Conservation (phyloP, 495 filamentous ascomycete species). For the Hypoxylon fragiforme region DNA sequence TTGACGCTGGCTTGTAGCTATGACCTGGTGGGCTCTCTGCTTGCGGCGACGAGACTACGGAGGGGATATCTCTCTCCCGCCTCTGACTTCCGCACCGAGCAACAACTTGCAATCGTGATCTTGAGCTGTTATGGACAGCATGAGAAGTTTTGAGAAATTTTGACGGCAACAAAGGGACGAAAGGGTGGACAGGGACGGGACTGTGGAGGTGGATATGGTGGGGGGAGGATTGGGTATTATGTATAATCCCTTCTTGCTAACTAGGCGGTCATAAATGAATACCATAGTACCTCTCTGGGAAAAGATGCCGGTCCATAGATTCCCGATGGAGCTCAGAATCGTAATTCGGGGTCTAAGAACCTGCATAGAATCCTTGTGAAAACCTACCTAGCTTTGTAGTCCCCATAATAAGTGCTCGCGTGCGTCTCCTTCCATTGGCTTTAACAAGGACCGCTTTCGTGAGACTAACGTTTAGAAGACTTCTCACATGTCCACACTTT, state of each 20-base stretch:
- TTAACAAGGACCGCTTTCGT: slow-evolving; percentile 30
- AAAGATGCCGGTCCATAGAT: slow-evolving; percentile 35
- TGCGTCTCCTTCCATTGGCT: slow-evolving; percentile 31
- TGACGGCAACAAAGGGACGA: slow-evolving; percentile 21
- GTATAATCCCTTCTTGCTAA: slow-evolving; percentile 18
- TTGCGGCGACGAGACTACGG: slow-evolving; percentile 24
- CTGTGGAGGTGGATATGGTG: slow-evolving; percentile 34
- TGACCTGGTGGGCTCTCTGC: slow-evolving; percentile 16
- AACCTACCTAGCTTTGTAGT: slow-evolving; percentile 24
- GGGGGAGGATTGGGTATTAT: slow-evolving; percentile 30
- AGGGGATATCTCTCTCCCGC: slow-evolving; percentile 22
- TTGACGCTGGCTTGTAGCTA: slow-evolving; percentile 15
- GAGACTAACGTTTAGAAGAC: slow-evolving; percentile 33
- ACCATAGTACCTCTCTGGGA: slow-evolving; percentile 26
- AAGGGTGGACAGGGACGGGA: slow-evolving; percentile 28
- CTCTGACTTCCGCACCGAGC: slow-evolving; percentile 28
- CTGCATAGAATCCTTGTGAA: slow-evolving; percentile 36
- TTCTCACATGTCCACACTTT: slow-evolving; percentile 35
- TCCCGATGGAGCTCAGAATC: slow-evolving; percentile 35
- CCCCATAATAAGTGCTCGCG: slow-evolving; percentile 36
- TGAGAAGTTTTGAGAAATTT: slow-evolving; percentile 28
- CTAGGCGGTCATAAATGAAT: slow-evolving; percentile 28
- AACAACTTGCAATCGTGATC: slow-evolving; percentile 24
- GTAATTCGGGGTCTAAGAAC: slow-evolving; percentile 34
- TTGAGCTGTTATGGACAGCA: slow-evolving; percentile 25